Percentiles rank a stretch among this genome's conserved stretches.
Evolutionary conservation across 2,329 filamentous ascomycete species (phyloP).

Genomic region (Calonectria pseudoreteaudii): DNA sequence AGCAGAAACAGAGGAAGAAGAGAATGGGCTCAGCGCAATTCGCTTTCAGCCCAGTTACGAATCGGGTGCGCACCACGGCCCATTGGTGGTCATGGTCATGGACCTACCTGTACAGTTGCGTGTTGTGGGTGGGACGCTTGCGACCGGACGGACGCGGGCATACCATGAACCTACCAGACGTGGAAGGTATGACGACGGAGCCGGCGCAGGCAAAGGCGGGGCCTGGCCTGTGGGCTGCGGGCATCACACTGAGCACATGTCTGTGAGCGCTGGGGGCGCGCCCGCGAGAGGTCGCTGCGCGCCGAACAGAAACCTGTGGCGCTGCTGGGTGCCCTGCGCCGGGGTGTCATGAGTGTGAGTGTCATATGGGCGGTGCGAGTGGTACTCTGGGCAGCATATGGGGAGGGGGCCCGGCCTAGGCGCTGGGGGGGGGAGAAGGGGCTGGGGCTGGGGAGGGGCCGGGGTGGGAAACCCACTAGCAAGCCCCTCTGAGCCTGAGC

Average conservation of each 20-base stretch:
- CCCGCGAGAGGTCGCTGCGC: constrained; percentile 1
- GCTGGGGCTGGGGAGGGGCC: not conserved
- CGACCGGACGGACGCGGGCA: not conserved
- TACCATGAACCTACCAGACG: constrained; percentile 1
- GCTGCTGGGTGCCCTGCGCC: not conserved
- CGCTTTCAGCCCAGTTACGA: constrained; percentile 2
- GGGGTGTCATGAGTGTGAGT: not conserved
- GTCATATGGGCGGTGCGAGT: not conserved
- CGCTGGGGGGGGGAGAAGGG: not conserved
- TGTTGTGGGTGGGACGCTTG: constrained; percentile 14
- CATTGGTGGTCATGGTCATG: not conserved
- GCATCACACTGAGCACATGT: not conserved
- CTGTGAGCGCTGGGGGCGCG: constrained; percentile 12
- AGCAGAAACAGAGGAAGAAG: not conserved
- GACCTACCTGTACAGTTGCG: constrained; percentile 6
- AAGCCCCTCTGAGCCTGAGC: not conserved
- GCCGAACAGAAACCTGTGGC: not conserved
- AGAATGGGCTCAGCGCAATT: not conserved
- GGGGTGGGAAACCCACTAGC: constrained; percentile 8
- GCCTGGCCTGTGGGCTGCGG: not conserved
- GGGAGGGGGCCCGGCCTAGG: not conserved
- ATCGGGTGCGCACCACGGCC: constrained; percentile 4
- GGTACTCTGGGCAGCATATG: not conserved
- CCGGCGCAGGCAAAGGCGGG: constrained; percentile 1
- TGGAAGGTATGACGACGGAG: constrained; percentile 22